These are phyloP conservation scores for Rheum nobile DNA, from an alignment of 148 eudicot genomes.

Conservation along the genomic window DNA sequence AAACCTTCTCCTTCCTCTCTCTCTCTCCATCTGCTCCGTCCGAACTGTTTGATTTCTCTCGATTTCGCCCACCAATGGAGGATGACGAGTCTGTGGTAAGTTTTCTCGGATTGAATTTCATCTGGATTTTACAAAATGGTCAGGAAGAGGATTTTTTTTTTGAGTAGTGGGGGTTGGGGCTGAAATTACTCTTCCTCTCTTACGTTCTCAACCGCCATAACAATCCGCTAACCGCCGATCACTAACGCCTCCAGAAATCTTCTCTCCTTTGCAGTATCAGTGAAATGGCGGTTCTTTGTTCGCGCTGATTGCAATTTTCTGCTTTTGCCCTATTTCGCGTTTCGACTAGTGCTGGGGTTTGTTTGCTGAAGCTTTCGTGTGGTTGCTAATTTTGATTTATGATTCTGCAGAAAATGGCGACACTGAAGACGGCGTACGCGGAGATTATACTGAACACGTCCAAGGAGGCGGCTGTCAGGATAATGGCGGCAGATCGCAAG, in stretches of 20 bases:
- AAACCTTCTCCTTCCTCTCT: neutral
- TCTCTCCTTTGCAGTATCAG: neutral
- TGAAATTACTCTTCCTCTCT: neutral
- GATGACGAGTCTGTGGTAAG: neutral
- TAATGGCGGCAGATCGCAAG: conserved; percentile 43
- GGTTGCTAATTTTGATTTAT: neutral
- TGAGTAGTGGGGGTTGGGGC: neutral
- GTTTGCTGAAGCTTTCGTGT: neutral
- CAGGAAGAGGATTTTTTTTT: neutral
- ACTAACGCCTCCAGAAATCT: neutral
- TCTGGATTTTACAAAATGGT: neutral
- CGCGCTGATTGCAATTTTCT: neutral
- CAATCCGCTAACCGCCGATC: neutral
- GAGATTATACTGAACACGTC: conserved; percentile 53
- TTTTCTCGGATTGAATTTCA: too few species aligned
- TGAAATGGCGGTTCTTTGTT: neutral
- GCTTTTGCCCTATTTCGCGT: neutral
- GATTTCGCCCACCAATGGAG: neutral
- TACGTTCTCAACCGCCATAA: neutral
- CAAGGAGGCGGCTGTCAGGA: conserved; percentile 62
- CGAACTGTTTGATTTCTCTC: neutral
- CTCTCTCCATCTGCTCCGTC: neutral
- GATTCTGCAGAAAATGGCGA: conserved; percentile 28
- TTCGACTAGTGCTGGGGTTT: neutral
- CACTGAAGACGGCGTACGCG: conserved; percentile 57